Base-by-base conservation (phyloP, 2,329 filamentous ascomycete species). In the Trichoderma sp. region DNA sequence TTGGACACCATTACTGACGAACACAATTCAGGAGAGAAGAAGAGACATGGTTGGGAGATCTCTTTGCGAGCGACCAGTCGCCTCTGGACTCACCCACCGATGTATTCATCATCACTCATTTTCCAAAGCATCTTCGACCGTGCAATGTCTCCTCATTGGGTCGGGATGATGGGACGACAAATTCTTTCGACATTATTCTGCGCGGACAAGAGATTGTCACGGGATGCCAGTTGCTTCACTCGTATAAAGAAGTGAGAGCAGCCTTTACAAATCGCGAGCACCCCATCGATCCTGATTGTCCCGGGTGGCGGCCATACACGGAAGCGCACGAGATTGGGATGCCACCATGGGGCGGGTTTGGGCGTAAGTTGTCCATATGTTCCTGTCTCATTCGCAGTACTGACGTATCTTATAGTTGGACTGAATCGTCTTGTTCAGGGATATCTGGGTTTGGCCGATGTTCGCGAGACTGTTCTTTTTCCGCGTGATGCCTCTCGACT, bases 131-230 rank as follows among this genome's bases (percentile, higher is more conserved):
- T 24, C 54, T 56, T 56, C 54, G 54, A 28, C 54, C 54, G 2
- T 56, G 54, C 54, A 56, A 56, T 44, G 54, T 56, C 54, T 56
- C 54, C n/a, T 56, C 54, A n/a, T 19, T 56, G 24, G 54, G 54
- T 0, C 54, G 17, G 9, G 24, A 56, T 24, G 54, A 56, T 17
- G 39, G 39, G 14, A 56, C 54, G 7, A 56, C 54, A 15, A 58
- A 58, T 34, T 34, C 55, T 10, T 58, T 45, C 26, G 55, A 58
- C 43, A 58, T 47, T 26, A 58, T 58, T 17, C 41, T 58, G 26
- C 41, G 43, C n/a, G 55, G 55, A 24, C 55, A 47, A 9, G 55
- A 58, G 15, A 58, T 58, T 48, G 41, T 45, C 41, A 47, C 55
- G 24, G 55, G 55, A 21, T 47, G 55, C n/a, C 55, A 58, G 17